Evolutionary conservation across 192 early-diverging fungal genomes (phyloP).

Genomic region (Cetraspora pellucida): DNA sequence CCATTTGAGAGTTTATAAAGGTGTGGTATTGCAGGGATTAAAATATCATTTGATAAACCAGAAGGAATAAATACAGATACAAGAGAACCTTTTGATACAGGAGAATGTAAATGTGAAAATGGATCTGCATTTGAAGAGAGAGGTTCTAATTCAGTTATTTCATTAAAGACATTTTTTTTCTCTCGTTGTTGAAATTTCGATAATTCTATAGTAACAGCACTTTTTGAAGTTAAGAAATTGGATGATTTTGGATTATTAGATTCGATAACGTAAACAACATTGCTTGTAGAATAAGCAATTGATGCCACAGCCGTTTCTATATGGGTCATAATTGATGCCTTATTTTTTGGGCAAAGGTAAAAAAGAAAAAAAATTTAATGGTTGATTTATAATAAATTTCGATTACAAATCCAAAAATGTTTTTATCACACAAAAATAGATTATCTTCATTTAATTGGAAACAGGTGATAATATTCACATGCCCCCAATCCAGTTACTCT

Average conservation of each 20-base stretch:
- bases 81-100: conserved; percentile 19
- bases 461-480: too few species aligned
- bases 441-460: too few species aligned
- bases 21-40: conserved; percentile 58
- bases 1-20: conserved; percentile 52
- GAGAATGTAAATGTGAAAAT: conserved; percentile 26
- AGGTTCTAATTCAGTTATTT: conserved; percentile 13
- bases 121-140: conserved; percentile 20
- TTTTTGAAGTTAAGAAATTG: background rate
- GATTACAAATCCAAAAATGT: too few species aligned
- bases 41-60: conserved; percentile 27
- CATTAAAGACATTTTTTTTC: conserved; percentile 22
- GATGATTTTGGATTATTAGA: background rate
- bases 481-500: too few species aligned
- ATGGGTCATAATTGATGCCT: background rate
- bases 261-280: conserved; percentile 22
- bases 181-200: background rate
- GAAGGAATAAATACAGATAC: conserved; percentile 38
- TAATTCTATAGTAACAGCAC: background rate
- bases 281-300: conserved; percentile 7
- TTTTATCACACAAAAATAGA: too few species aligned
- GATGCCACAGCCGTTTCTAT: background rate
- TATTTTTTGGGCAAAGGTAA: too few species aligned
- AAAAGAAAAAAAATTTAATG: too few species aligned
- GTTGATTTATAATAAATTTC: too few species aligned